Evolutionary conservation across 176 grass and related monocot species (phyloP).

Genomic region (Poa annua): DNA sequence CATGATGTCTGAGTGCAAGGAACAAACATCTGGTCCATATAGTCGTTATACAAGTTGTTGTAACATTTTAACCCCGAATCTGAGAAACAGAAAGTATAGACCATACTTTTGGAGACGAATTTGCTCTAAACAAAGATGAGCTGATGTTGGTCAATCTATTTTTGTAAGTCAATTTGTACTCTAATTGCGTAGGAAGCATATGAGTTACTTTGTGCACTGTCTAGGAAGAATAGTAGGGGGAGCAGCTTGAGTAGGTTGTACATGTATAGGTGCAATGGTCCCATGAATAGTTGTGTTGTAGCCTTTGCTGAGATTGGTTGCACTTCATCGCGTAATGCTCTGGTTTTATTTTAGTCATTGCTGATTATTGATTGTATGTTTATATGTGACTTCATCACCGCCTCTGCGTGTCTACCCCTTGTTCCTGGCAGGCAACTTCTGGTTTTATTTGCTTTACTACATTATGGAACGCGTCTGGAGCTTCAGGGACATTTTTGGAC

Average conservation of each 20-base stretch:
- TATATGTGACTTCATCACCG: too few relatives aligned
- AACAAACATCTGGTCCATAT: not conserved
- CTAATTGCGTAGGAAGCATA: constrained; percentile 21
- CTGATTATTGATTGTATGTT: not conserved
- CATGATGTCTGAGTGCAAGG: not conserved
- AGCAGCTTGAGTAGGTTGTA: constrained; percentile 20
- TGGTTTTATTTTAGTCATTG: not conserved
- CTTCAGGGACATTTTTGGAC: too few relatives aligned
- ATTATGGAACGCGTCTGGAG: too few relatives aligned
- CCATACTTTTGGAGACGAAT: not conserved
- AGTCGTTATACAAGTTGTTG: not conserved
- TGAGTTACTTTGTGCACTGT: constrained; percentile 16
- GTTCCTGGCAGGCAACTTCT: too few relatives aligned
- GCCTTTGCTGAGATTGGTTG: constrained; percentile 8
- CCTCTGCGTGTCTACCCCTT: too few relatives aligned
- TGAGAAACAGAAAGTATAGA: not conserved
- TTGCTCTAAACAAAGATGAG: constrained; percentile 24
- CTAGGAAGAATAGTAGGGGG: not conserved
- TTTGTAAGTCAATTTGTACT: constrained; percentile 36
- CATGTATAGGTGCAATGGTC: constrained; percentile 16
- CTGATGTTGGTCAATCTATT: constrained; percentile 16
- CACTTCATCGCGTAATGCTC: not conserved
- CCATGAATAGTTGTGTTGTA: not conserved
- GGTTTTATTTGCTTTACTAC: too few relatives aligned
- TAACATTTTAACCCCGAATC: constrained; percentile 31